A percentile compares a stretch with the other conserved stretches of the same genome.
phyloP scores from a whole-genome alignment of 2,329 filamentous ascomycete species.

The Immersiporthe knoxdaviesiana region DNA sequence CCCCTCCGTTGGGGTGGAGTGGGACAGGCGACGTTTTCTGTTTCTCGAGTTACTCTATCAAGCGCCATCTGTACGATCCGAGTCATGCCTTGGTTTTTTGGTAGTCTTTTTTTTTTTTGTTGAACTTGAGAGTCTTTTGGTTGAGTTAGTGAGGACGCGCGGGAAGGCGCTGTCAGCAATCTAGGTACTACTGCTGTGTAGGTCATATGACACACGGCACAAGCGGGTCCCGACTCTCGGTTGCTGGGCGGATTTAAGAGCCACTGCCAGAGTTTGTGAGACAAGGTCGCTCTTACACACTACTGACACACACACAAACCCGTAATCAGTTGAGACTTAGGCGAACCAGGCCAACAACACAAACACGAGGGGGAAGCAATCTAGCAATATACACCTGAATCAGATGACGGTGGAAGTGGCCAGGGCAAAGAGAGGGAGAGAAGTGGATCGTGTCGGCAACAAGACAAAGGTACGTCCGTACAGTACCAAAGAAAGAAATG shows the following conservation, averaged over 20 bases:
- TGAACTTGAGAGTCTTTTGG: too few relatives aligned
- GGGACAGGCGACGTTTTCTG: background rate
- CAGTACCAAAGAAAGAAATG: background rate
- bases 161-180: background rate
- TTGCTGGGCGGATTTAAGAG: background rate
- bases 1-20: background rate
- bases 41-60: background rate
- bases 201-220: conserved; percentile 1
- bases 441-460: background rate
- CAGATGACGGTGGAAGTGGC: background rate
- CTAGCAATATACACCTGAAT: background rate
- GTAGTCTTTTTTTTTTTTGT: background rate
- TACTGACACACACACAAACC: background rate
- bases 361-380: background rate
- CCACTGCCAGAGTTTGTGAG: background rate
- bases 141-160: background rate
- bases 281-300: background rate
- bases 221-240: background rate
- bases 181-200: background rate
- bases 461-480: too few relatives aligned
- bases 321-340: background rate
- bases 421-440: background rate
- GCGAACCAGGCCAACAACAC: background rate
- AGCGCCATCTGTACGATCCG: background rate
- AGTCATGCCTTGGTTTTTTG: background rate